Conservation (phyloP, 805 yeast genomes). For the Metschnikowia arizonensis region DNA sequence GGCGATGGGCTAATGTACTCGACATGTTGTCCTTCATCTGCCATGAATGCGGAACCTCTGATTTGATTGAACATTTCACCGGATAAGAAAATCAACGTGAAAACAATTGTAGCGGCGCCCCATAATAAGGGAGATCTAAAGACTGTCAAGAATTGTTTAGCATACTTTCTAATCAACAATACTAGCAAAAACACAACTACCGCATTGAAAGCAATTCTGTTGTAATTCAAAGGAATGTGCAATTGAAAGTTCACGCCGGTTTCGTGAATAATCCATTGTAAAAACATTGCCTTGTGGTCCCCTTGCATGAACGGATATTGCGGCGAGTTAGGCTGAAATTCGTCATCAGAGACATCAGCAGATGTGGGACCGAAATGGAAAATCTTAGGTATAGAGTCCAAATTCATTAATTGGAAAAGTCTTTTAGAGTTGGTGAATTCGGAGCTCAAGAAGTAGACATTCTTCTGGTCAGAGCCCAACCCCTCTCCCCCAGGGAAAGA, state of each 20-base stretch:
- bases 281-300: constrained; percentile 37
- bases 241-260: constrained; percentile 35
- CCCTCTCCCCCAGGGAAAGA: constrained; percentile 48
- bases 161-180: constrained; percentile 25
- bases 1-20: constrained; percentile 14
- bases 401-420: constrained; percentile 48
- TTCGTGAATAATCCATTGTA: constrained; percentile 31
- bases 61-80: constrained; percentile 95
- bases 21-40: constrained; percentile 7
- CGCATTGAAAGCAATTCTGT: constrained; percentile 33
- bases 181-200: constrained; percentile 30
- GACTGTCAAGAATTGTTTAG: constrained; percentile 33
- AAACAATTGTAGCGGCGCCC: constrained; percentile 63
- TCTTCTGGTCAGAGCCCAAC: constrained; percentile 25
- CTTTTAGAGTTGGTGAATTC: constrained; percentile 60
- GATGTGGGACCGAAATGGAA: constrained; percentile 55
- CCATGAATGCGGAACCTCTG: constrained; percentile 52
- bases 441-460: constrained; percentile 66
- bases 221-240: constrained; percentile 42
- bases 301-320: constrained; percentile 44
- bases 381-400: constrained; percentile 77
- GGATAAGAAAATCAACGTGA: constrained; percentile 66
- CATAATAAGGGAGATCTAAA: constrained; percentile 58
- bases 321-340: constrained; percentile 18
- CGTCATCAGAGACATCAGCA: constrained; percentile 22